These are phyloP conservation scores for Penicillium argentinense DNA, from an alignment of 495 filamentous ascomycete species.

Conservation along the genomic window DNA sequence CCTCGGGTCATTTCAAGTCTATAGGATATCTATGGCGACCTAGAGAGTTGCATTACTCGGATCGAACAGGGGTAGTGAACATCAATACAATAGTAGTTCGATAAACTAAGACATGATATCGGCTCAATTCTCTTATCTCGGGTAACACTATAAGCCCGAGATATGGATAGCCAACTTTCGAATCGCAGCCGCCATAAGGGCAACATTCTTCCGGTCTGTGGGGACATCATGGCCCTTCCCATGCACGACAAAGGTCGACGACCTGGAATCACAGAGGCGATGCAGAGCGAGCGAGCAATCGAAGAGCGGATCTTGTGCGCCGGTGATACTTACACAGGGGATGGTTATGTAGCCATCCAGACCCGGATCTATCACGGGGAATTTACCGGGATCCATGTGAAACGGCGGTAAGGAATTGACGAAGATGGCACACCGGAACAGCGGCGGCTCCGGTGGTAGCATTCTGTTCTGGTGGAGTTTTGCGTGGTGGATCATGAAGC, in stretches of 20 bases:
- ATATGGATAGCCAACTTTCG: conserved; percentile 24
- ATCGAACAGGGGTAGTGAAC: too few relatives aligned
- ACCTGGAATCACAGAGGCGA: conserved; percentile 20
- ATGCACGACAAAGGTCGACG: conserved; percentile 29
- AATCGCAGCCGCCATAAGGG: conserved; percentile 24
- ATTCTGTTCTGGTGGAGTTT: conserved; percentile 6
- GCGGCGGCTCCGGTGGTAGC: conserved; percentile 16
- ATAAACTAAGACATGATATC: too few relatives aligned
- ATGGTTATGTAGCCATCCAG: conserved; percentile 24
- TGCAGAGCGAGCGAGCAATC: conserved; percentile 32
- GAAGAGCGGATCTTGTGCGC: conserved; percentile 26
- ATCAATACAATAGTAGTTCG: too few relatives aligned
- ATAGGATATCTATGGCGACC: too few relatives aligned
- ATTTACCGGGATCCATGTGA: conserved; percentile 24
- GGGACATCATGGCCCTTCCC: conserved; percentile 36
- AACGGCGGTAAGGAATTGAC: conserved; percentile 36
- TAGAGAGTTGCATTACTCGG: too few relatives aligned
- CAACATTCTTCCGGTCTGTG: conserved; percentile 27
- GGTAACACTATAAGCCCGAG: neutral
- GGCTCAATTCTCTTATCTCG: neutral
- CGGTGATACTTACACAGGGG: conserved; percentile 31
- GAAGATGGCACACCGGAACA: conserved; percentile 39
- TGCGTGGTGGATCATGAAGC: conserved; percentile 33
- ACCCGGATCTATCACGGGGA: conserved; percentile 22
- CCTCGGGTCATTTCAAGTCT: too few relatives aligned